Evolutionary conservation across 2,329 filamentous ascomycete genomes (phyloP).

Genomic region (Talaromyces islandicus): DNA sequence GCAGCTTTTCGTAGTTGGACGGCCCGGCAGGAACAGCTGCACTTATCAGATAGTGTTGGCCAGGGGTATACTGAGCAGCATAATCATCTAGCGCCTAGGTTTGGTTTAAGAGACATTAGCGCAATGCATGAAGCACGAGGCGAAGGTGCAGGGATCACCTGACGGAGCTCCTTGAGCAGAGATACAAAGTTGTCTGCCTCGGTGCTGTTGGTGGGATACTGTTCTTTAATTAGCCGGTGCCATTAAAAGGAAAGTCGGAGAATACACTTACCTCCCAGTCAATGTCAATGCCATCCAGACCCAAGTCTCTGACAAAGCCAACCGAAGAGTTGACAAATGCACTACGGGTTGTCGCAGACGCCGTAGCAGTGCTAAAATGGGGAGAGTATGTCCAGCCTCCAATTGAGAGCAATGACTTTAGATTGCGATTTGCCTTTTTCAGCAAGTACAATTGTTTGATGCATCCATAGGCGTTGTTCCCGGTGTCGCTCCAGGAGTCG

Average conservation of each 20-base stretch:
- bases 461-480: constrained; percentile 69
- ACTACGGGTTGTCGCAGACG: constrained; percentile 52
- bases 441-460: constrained; percentile 39
- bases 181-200: constrained; percentile 31
- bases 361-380: constrained; percentile 67
- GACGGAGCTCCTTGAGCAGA: constrained; percentile 28
- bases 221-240: constrained; percentile 30
- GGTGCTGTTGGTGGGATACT: constrained; percentile 22
- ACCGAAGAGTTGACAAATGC: constrained; percentile 65
- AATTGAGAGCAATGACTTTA: constrained; percentile 77
- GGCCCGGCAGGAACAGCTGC: constrained; percentile 40
- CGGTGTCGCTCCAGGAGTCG: constrained; percentile 62
- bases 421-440: constrained; percentile 68
- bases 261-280: constrained; percentile 33
- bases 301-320: constrained; percentile 67
- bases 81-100: constrained; percentile 46
- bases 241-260: constrained; percentile 5
- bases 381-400: constrained; percentile 73
- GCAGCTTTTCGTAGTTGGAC: constrained; percentile 38
- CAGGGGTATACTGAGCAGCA: constrained; percentile 30
- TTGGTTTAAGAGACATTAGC: background rate
- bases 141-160: background rate
- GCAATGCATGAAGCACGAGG: background rate
- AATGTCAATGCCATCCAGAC: constrained; percentile 52
- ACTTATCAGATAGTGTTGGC: constrained; percentile 41